A percentile compares a stretch with the other conserved stretches of the same genome.
phyloP scores from a whole-genome alignment of 1,284 basidiomycete species.

The Anthracocystis panici-leucophaei region DNA sequence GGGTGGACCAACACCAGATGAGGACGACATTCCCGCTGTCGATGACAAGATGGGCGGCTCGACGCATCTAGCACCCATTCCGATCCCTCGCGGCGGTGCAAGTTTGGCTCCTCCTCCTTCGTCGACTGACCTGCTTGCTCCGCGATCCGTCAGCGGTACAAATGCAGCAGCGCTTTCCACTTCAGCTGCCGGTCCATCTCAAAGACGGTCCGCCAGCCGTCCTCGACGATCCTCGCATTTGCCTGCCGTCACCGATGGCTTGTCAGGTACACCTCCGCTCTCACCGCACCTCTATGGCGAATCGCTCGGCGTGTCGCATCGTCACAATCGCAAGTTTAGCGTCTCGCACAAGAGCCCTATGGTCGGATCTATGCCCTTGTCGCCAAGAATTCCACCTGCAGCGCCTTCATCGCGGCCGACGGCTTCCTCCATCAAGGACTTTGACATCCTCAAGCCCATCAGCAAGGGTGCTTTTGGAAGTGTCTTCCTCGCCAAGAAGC shows the following conservation, averaged over 20 bases:
- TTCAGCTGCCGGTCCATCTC: slow-evolving; percentile 15
- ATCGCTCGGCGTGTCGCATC: slow-evolving; percentile 37
- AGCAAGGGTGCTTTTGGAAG: slow-evolving; percentile 97
- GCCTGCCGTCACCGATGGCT: slow-evolving; percentile 16
- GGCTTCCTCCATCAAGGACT: slow-evolving; percentile 96
- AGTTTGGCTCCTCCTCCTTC: slow-evolving; percentile 21
- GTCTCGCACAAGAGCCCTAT: slow-evolving; percentile 55
- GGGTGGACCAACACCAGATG: slow-evolving; percentile 37
- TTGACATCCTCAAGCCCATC: slow-evolving; percentile 99
- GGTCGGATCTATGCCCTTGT: slow-evolving; percentile 73
- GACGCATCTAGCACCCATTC: slow-evolving; percentile 47
- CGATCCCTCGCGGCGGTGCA: slow-evolving; percentile 48
- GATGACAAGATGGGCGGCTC: slow-evolving; percentile 59
- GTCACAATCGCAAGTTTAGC: slow-evolving; percentile 48
- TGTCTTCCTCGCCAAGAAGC: slow-evolving; percentile 98
- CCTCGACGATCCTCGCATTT: slow-evolving; percentile 52
- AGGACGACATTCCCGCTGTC: slow-evolving; percentile 60
- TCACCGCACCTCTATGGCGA: slow-evolving; percentile 59
- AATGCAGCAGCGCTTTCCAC: slow-evolving; percentile 9
- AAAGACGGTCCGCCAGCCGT: slow-evolving; percentile 36
- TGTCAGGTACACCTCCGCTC: slow-evolving; percentile 57
- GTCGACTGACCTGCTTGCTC: slow-evolving; percentile 19
- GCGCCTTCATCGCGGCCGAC: slow-evolving; percentile 82
- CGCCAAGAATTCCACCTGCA: slow-evolving; percentile 85
- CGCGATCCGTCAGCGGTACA: slow-evolving; percentile 18